Base-by-base conservation (phyloP, 176 grass and related monocot species). In the Carex scoparia region DNA sequence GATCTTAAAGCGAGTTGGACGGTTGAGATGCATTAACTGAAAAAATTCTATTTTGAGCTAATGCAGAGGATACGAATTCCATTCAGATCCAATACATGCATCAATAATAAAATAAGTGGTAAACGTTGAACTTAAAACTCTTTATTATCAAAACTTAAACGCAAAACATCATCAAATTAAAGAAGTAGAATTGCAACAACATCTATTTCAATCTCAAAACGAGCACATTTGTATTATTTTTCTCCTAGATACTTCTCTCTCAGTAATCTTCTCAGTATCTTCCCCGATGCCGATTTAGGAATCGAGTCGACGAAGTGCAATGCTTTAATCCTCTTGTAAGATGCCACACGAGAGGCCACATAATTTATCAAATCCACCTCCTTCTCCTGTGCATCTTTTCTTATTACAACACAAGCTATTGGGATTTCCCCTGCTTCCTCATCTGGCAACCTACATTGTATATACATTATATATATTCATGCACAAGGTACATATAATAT, bases 381-480 rank as follows among this genome's bases (percentile, higher is more conserved):
- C 27, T 53, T 86, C 82, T 94, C 92, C 16, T 35, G 30, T 19
- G 90, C 92, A 7, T 86, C 60, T 8, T 51, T 49, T 32, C 82
- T 83, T 69, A 81, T 86, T 71, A 94, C 95, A 58, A 97, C 91
- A 86, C 95, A 94, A 37, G 89, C 87, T 57, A 44, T 90, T 7
- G 95, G 95, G 28, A 97, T 69, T 88, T 97, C 92, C 48, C 95
- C 95, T 73, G 95, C 92, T 54, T 97, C 95, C 73, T 97, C 89
- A 42, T 97, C 87, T 56, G 95, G 91, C 68, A 97, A 56, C 9
- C 95, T 97, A 87, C 72, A 79, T 44, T 40, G 65, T 32, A 30
- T 44, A 59, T 32, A 30, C 44, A 0, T 5, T 5, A 10, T 3
- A 56, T n/a, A 40, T 23, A 35, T 18, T 58, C 8, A 79, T 79